These are phyloP conservation scores for Backusella morwellensis DNA, from an alignment of 192 early-diverging fungal genomes.

Conservation along the genomic window DNA sequence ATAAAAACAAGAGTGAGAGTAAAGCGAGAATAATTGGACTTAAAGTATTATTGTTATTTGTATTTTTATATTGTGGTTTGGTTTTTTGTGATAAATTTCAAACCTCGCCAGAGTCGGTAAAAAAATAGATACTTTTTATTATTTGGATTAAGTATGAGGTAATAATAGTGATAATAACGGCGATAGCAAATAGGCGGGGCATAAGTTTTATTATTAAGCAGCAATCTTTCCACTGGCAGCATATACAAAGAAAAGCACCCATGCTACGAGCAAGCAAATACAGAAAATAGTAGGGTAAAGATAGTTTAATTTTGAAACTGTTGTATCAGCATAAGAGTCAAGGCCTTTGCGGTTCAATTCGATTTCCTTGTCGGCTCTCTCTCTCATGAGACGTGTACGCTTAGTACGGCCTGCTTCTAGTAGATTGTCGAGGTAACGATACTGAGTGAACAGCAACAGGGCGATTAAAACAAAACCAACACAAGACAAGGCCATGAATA, in stretches of 20 bases:
- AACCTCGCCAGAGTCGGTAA: not conserved
- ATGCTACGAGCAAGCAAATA: conserved; percentile 17
- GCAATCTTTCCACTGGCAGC: conserved; percentile 19
- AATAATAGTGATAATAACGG: not conserved
- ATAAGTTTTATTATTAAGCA: not conserved
- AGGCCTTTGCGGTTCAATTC: conserved; percentile 14
- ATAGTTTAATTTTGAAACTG: not conserved
- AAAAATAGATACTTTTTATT: not conserved
- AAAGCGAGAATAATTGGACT: not conserved
- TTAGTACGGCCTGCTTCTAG: conserved; percentile 20
- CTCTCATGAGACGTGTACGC: conserved; percentile 22
- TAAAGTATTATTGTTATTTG: not conserved
- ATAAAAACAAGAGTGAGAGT: not conserved
- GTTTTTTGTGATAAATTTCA: not conserved
- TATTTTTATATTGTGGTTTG: not conserved
- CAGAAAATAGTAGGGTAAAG: conserved; percentile 18
- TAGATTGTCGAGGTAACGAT: conserved; percentile 10
- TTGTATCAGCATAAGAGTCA: conserved; percentile 15
- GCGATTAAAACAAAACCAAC: conserved; percentile 27
- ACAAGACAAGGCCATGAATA: conserved; percentile 20
- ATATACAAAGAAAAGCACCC: conserved; percentile 36
- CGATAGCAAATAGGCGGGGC: not conserved
- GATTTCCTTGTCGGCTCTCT: conserved; percentile 23
- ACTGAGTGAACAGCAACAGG: conserved; percentile 16
- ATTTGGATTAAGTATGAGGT: not conserved